phyloP scores from a whole-genome alignment of 495 filamentous ascomycete genomes.

The Penicillium cinerascens region DNA sequence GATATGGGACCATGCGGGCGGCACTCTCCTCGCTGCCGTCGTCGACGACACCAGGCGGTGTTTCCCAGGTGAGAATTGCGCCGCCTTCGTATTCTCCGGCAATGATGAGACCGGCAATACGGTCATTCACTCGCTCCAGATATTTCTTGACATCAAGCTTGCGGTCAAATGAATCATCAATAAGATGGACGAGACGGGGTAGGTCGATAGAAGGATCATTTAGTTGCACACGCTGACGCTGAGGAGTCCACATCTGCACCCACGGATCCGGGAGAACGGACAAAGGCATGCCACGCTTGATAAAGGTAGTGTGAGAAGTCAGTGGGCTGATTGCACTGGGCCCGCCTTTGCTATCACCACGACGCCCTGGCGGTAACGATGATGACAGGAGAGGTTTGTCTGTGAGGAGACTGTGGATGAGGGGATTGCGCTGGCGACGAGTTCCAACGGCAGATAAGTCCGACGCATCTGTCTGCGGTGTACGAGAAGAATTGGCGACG shows the following conservation, averaged over 20 bases:
- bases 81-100: slow-evolving; percentile 97
- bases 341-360: slow-evolving; percentile 29
- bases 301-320: slow-evolving; percentile 64
- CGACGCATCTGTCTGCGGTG: slow-evolving; percentile 31
- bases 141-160: slow-evolving; percentile 83
- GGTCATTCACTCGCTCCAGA: slow-evolving; percentile 67
- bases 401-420: slow-evolving; percentile 95
- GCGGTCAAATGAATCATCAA: slow-evolving; percentile 90
- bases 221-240: slow-evolving; percentile 56
- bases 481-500: slow-evolving; percentile 62
- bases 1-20: slow-evolving; percentile 75
- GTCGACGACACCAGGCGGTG: slow-evolving; percentile 55
- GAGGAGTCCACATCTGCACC: slow-evolving; percentile 60
- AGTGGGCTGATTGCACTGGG: slow-evolving; percentile 26
- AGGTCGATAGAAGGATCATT: slow-evolving; percentile 80
- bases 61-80: slow-evolving; percentile 93
- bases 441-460: slow-evolving; percentile 66
- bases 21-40: slow-evolving; percentile 49
- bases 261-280: slow-evolving; percentile 73
- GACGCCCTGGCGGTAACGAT: slow-evolving; percentile 71
- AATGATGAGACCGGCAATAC: slow-evolving; percentile 85
- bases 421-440: slow-evolving; percentile 75
- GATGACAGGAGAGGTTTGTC: slow-evolving; percentile 91
- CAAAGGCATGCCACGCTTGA: slow-evolving; percentile 87
- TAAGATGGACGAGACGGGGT: slow-evolving; percentile 74